Evolutionary conservation across 2,329 filamentous ascomycete genomes (phyloP).

Genomic region (Nemania diffusa): DNA sequence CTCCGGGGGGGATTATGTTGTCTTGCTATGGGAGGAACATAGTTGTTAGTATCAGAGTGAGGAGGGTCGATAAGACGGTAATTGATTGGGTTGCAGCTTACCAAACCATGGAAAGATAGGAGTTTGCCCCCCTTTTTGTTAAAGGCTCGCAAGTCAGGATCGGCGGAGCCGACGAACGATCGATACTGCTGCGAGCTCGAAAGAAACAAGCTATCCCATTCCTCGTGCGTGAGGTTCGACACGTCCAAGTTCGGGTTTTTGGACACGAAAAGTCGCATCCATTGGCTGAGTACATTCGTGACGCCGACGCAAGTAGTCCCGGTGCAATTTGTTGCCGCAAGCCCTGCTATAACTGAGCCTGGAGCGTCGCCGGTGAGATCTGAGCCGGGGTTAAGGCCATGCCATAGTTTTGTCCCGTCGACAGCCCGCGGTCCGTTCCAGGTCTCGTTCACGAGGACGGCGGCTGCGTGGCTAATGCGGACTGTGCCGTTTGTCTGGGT

Average conservation of each 20-base stretch:
- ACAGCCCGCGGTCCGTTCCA: slow-evolving; percentile 32
- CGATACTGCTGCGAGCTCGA: slow-evolving; percentile 31
- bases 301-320: neutral
- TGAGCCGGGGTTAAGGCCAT: slow-evolving; percentile 33
- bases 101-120: slow-evolving; percentile 57
- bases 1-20: slow-evolving; percentile 36
- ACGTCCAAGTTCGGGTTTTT: slow-evolving; percentile 32
- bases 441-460: slow-evolving; percentile 31
- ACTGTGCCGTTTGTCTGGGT: slow-evolving; percentile 17
- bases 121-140: slow-evolving; percentile 38
- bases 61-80: neutral
- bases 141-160: slow-evolving; percentile 38
- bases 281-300: slow-evolving; percentile 8
- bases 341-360: neutral
- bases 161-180: slow-evolving; percentile 29
- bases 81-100: slow-evolving; percentile 19
- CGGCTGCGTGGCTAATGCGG: slow-evolving; percentile 31
- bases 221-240: slow-evolving; percentile 25
- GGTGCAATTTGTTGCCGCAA: slow-evolving; percentile 25
- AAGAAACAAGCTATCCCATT: slow-evolving; percentile 32
- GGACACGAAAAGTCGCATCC: slow-evolving; percentile 36
- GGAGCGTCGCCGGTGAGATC: slow-evolving; percentile 30
- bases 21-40: slow-evolving; percentile 28
- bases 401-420: slow-evolving; percentile 36
- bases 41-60: neutral